Evolutionary conservation across 495 filamentous ascomycete genomes (phyloP).

Genomic region (Podospora conica): DNA sequence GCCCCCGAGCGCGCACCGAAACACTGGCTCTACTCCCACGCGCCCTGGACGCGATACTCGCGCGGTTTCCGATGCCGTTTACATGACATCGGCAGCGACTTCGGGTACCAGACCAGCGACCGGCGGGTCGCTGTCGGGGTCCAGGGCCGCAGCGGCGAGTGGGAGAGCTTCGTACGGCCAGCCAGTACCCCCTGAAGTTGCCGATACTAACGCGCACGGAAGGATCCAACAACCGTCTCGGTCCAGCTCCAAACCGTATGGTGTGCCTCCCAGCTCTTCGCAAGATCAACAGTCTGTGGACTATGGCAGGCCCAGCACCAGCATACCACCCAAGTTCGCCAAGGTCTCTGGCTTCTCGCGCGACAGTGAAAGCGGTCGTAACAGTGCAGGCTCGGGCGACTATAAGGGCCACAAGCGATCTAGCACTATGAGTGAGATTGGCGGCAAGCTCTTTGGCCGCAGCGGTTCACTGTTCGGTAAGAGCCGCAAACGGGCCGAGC

Average conservation of each 20-base stretch:
- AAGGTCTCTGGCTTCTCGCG: conserved; percentile 39
- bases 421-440: conserved; percentile 76
- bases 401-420: conserved; percentile 81
- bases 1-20: conserved; percentile 43
- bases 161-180: conserved; percentile 84
- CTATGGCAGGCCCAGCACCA: conserved; percentile 57
- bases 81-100: conserved; percentile 33
- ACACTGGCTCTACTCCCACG: conserved; percentile 37
- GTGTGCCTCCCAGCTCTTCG: conserved; percentile 60
- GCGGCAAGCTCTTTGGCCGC: conserved; percentile 72
- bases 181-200: conserved; percentile 80
- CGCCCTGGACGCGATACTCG: conserved; percentile 50
- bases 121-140: conserved; percentile 66
- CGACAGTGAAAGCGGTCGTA: conserved; percentile 11
- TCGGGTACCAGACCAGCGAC: conserved; percentile 65
- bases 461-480: conserved; percentile 69
- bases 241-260: conserved; percentile 63
- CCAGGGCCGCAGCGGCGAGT: conserved; percentile 51
- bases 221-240: conserved; percentile 81
- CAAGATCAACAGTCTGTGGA: conserved; percentile 46
- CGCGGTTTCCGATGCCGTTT: conserved; percentile 45
- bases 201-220: conserved; percentile 84
- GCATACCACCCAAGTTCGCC: conserved; percentile 46
- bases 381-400: conserved; percentile 15
- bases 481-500: conserved; percentile 40